Conservation (phyloP, 202 grass and related monocot species). For the Saccharum hybrid region DNA sequence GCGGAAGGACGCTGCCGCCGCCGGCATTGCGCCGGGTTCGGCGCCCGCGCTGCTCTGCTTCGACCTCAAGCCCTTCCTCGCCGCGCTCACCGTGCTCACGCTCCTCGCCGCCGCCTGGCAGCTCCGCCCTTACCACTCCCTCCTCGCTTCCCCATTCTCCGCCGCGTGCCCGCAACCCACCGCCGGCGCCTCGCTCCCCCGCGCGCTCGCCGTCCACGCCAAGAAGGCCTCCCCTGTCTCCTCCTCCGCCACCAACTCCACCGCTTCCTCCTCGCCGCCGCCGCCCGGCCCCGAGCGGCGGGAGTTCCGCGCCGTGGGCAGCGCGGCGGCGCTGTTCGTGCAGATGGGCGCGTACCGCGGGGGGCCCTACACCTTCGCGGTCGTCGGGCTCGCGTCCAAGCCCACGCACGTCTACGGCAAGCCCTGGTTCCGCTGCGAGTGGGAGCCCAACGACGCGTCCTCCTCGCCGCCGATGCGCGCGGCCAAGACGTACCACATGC, state of each 20-base stretch:
- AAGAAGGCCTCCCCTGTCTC: background rate
- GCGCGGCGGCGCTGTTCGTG: slow-evolving; percentile 83
- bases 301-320: slow-evolving; percentile 71
- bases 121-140: slow-evolving; percentile 70
- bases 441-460: slow-evolving; percentile 47
- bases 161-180: slow-evolving; percentile 36
- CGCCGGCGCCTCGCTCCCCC: slow-evolving; percentile 3
- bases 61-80: slow-evolving; percentile 78
- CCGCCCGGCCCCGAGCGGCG: slow-evolving; percentile 52
- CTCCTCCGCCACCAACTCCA: background rate
- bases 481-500: slow-evolving; percentile 81
- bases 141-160: slow-evolving; percentile 50
- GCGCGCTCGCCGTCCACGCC: slow-evolving; percentile 27
- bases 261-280: slow-evolving; percentile 12
- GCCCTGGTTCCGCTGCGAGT: slow-evolving; percentile 85
- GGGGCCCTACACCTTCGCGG: slow-evolving; percentile 76
- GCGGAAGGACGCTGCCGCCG: slow-evolving; percentile 51
- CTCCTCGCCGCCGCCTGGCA: slow-evolving; percentile 79
- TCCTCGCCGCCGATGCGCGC: slow-evolving; percentile 44
- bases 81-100: slow-evolving; percentile 69
- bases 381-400: slow-evolving; percentile 80
- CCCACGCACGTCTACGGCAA: slow-evolving; percentile 82
- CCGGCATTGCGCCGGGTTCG: slow-evolving; percentile 28
- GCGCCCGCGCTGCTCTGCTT: slow-evolving; percentile 55
- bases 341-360: slow-evolving; percentile 92